Evolutionary conservation across 2,329 filamentous ascomycete species (phyloP).

Genomic region (Bipolaris zeicola): DNA sequence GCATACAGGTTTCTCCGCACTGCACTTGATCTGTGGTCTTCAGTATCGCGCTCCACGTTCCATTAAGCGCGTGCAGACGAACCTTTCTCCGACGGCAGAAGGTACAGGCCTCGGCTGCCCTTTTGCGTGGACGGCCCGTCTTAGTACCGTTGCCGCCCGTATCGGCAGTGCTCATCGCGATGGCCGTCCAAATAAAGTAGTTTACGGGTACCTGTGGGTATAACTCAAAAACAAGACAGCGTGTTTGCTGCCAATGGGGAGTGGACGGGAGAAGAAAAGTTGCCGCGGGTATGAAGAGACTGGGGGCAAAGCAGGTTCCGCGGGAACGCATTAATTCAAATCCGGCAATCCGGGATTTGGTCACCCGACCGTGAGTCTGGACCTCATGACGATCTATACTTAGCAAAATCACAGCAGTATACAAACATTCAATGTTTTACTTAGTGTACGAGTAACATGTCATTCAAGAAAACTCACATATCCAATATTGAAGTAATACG

Average conservation of each 20-base stretch:
- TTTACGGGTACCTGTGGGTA: background rate
- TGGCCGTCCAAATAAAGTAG: background rate
- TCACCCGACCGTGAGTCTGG: no score
- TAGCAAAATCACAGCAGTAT: no score
- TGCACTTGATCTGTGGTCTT: constrained; percentile 55
- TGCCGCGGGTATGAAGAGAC: background rate
- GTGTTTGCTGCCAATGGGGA: background rate
- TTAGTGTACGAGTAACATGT: background rate
- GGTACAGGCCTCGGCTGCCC: constrained; percentile 43
- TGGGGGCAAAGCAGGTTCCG: background rate
- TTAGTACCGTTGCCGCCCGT: constrained; percentile 9
- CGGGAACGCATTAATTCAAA: background rate
- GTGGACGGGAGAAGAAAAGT: background rate
- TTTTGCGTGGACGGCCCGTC: constrained; percentile 25
- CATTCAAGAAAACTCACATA: background rate
- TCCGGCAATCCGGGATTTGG: background rate
- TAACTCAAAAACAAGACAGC: background rate
- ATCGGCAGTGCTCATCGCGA: constrained; percentile 1
- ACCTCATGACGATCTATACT: no score
- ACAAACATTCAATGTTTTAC: no score
- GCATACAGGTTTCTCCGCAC: constrained; percentile 53
- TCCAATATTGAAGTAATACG: background rate
- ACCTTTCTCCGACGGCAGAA: constrained; percentile 51
- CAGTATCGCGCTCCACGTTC: constrained; percentile 11
- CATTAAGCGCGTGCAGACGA: background rate